Evolutionary conservation across 2,329 filamentous ascomycete genomes (phyloP).

Genomic region (Cladorrhinum sp.): DNA sequence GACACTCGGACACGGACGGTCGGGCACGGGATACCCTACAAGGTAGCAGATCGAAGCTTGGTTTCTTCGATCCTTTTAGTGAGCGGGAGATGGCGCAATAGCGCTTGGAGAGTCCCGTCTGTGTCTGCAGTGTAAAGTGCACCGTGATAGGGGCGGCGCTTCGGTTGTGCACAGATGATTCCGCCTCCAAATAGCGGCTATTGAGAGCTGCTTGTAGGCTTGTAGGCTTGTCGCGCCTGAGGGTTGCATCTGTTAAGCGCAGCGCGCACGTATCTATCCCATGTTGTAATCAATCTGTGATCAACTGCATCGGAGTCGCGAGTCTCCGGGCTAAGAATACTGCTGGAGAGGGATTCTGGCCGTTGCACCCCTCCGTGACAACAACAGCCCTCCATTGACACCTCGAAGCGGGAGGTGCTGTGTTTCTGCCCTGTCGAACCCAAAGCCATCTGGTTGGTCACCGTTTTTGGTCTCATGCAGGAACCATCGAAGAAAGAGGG

Average conservation of each 20-base stretch:
- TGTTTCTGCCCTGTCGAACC: conserved; percentile 6
- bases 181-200: not conserved
- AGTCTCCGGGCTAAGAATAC: conserved; percentile 8
- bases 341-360: not conserved
- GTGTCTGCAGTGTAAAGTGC: not conserved
- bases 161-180: conserved; percentile 3
- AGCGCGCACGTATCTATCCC: not conserved
- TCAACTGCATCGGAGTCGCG: conserved; percentile 6
- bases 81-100: conserved; percentile 9
- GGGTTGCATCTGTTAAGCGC: conserved; percentile 13
- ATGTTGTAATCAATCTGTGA: not conserved
- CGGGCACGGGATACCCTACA: not conserved
- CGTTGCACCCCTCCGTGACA: not conserved
- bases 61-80: conserved; percentile 2
- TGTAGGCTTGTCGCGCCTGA: conserved; percentile 13
- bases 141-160: not conserved
- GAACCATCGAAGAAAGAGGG: conserved; percentile 9
- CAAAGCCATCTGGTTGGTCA: conserved; percentile 13
- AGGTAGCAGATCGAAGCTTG: not conserved
- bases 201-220: conserved; percentile 5
- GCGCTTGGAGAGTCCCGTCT: not conserved
- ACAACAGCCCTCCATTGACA: not conserved
- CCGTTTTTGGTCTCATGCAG: conserved; percentile 14
- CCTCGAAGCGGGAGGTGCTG: not conserved
- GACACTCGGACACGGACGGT: not conserved